Evolutionary conservation across 768 basidiomycete genomes (phyloP).

Genomic region (Lepiota venenata): DNA sequence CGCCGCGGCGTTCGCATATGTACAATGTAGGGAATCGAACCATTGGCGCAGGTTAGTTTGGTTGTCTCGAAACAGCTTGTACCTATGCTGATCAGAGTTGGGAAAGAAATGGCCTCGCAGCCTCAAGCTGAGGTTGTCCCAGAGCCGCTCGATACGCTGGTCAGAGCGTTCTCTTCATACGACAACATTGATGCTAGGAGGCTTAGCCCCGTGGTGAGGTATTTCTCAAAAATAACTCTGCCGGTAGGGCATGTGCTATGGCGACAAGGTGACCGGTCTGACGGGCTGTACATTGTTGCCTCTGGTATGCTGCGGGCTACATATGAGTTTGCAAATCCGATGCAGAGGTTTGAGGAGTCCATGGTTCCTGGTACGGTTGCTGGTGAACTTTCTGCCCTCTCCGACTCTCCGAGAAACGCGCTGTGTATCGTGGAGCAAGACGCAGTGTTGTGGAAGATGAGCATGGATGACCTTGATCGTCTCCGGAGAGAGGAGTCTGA

Average conservation of each 20-base stretch:
- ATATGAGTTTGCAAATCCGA: conserved; percentile 73
- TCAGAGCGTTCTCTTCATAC: conserved; percentile 79
- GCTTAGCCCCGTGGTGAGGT: conserved; percentile 62
- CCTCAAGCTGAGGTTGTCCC: conserved; percentile 28
- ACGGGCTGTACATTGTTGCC: conserved; percentile 88
- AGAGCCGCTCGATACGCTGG: conserved; percentile 74
- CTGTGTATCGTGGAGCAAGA: conserved; percentile 76
- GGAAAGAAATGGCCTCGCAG: conserved; percentile 25
- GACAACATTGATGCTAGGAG: conserved; percentile 51
- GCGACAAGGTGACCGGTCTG: conserved; percentile 70
- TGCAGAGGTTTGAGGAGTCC: conserved; percentile 72
- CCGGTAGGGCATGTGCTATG: conserved; percentile 65
- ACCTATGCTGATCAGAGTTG: not conserved
- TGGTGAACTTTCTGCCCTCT: conserved; percentile 85
- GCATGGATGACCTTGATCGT: conserved; percentile 47
- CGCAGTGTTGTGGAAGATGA: conserved; percentile 80
- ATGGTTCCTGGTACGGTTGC: conserved; percentile 94
- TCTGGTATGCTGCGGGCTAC: conserved; percentile 80
- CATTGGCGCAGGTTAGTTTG: conserved; percentile 51
- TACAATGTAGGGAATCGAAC: conserved; percentile 70
- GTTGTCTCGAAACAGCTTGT: not conserved
- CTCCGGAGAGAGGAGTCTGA: conserved; percentile 69
- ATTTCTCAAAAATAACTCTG: conserved; percentile 63
- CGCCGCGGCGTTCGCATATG: conserved; percentile 66
- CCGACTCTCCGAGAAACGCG: conserved; percentile 78